Percentiles rank a stretch among this genome's conserved stretches.
phyloP scores from a whole-genome alignment of 805 yeast species.

The Candida mattraensis region DNA sequence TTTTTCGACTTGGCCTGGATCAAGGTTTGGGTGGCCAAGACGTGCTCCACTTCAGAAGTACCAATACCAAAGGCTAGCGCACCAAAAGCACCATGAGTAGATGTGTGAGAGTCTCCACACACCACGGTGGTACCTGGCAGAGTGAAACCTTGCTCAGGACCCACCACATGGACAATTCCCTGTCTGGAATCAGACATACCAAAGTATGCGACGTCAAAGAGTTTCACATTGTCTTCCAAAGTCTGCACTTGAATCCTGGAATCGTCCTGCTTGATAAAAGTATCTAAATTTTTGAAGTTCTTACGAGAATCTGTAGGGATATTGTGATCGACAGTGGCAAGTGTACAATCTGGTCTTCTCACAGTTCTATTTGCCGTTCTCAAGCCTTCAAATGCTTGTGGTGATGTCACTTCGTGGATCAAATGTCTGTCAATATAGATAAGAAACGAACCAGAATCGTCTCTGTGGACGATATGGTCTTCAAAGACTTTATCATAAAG shows the following conservation, averaged over 20 bases:
- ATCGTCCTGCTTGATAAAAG: constrained; percentile 87
- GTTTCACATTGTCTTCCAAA: constrained; percentile 87
- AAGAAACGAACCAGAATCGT: constrained; percentile 82
- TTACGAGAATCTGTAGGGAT: constrained; percentile 92
- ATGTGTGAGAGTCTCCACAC: constrained; percentile 98
- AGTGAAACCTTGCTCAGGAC: constrained; percentile 99
- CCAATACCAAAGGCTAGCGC: constrained; percentile 98
- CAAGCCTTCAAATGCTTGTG: constrained; percentile 98
- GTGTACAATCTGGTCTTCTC: constrained; percentile 88
- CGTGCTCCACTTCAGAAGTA: constrained; percentile 98
- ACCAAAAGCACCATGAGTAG: constrained; percentile 99
- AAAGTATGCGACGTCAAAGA: constrained; percentile 85
- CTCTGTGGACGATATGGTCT: constrained; percentile 90
- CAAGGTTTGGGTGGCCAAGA: constrained; percentile 93
- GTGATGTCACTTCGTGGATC: constrained; percentile 98
- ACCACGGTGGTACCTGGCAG: constrained; percentile 98
- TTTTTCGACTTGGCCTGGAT: constrained; percentile 95
- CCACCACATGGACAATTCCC: constrained; percentile 98
- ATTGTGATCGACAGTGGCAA: constrained; percentile 96
- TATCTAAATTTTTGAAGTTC: constrained; percentile 65
- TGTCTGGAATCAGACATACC: constrained; percentile 95
- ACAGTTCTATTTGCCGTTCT: constrained; percentile 83
- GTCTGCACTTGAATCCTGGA: constrained; percentile 91
- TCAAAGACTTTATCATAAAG: constrained; percentile 95
- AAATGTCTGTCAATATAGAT: constrained; percentile 95